These are phyloP conservation scores for Penicillium brevicompactum DNA, from an alignment of 2,329 filamentous ascomycete species.

Conservation along the genomic window DNA sequence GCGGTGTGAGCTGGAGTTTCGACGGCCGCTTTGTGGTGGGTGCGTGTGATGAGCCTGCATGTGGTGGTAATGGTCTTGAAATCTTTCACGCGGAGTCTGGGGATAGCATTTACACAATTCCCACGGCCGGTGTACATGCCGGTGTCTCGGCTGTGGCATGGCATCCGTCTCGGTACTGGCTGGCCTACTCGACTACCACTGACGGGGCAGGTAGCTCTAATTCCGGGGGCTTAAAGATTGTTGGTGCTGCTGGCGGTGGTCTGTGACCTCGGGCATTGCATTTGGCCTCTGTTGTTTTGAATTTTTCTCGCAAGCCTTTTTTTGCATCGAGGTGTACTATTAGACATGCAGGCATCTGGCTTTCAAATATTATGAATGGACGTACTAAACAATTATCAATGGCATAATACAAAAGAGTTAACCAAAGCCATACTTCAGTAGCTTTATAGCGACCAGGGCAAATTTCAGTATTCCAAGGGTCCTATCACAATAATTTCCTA, in stretches of 20 bases:
- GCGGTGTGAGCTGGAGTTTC: constrained; percentile 53
- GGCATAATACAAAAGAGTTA: not conserved
- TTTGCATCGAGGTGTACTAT: not conserved
- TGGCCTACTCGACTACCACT: constrained; percentile 50
- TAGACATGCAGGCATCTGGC: not conserved
- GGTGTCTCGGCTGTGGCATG: constrained; percentile 51
- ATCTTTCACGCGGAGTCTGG: constrained; percentile 55
- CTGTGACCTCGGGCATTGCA: constrained; percentile 22
- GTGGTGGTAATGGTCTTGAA: constrained; percentile 47
- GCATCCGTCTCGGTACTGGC: constrained; percentile 53
- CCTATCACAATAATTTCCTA: too few relatives aligned
- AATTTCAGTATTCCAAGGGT: too few relatives aligned
- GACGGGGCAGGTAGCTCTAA: constrained; percentile 43
- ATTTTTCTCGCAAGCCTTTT: not conserved
- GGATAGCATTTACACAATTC: constrained; percentile 50
- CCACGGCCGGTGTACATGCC: constrained; percentile 39
- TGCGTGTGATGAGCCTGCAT: constrained; percentile 50
- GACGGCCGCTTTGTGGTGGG: constrained; percentile 53
- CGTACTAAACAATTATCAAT: not conserved
- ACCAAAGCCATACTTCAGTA: too few relatives aligned
- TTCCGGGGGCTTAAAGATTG: constrained; percentile 49
- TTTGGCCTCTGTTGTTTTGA: not conserved
- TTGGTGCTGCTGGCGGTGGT: constrained; percentile 48
- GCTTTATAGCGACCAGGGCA: too few relatives aligned
- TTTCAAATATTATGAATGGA: constrained; percentile 8